Evolutionary conservation across 495 filamentous ascomycete genomes (phyloP), one percentile per base, ranked within the genome.

Genomic region (Xylaria sp.): DNA sequence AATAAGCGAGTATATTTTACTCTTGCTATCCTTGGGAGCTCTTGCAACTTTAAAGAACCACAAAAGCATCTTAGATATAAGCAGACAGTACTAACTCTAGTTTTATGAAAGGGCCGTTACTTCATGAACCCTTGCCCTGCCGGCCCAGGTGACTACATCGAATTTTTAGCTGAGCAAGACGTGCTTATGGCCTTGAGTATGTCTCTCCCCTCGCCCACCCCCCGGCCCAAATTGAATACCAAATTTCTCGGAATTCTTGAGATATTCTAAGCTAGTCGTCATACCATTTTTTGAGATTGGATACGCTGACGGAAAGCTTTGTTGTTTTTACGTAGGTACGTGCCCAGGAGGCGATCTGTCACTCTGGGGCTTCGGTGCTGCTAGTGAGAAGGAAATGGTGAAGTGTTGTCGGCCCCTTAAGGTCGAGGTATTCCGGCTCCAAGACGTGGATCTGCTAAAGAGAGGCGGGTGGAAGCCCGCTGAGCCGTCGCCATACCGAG

Each of bases 81-180:
- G 17, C 19, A 7, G 15, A 5, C 8, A 37, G 29, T 59, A 37
- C 29, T 59, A 21, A 59, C 31, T 59, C 7, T 1, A 31, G 52
- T 4, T 11, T 21, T 21, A 59, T 59, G 12, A 21, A 80, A 92
- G 68, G 93, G 90, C 1, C 85, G 88, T 55, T 96, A 94, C 68
- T 94, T 92, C 69, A 95, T 95, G 92, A 85, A 77, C 71, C 85
- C 91, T 0, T 91, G 89, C 52, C 92, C 92, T 1, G 92, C 92
- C 0, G 85, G 83, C 59, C 68, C 80, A 58, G 90, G 86, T 1
- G 90, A 93, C 68, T 91, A 86, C 62, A 89, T 94, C 72, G 90
- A 93, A 77, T 93, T 94, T 81, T 88, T 95, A 72, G 89, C 92
- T 2, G 93, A 96, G 77, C 86, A 90, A 64, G 89, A 92, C 77